Percentiles rank a stretch among this genome's conserved stretches.
These are phyloP conservation scores for Yarrowia sp. DNA, from an alignment of 805 yeast genomes.

Conservation along the genomic window DNA sequence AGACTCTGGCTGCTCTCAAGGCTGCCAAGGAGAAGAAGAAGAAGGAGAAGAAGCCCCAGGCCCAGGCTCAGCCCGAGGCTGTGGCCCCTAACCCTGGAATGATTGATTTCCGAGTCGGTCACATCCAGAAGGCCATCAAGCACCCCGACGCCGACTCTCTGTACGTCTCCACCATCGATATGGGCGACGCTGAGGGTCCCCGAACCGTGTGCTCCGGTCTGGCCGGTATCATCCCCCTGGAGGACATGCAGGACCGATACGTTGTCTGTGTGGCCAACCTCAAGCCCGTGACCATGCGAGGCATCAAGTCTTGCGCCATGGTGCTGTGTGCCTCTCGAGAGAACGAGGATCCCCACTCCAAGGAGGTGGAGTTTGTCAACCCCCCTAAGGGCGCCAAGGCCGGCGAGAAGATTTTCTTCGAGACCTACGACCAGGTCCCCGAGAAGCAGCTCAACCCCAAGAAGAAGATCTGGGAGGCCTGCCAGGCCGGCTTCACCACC, in stretches of 20 bases:
- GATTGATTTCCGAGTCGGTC: slow-evolving; percentile 94
- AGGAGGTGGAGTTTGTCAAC: slow-evolving; percentile 83
- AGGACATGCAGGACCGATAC: slow-evolving; percentile 93
- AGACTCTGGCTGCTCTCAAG: slow-evolving; percentile 46
- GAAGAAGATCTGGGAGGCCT: slow-evolving; percentile 96
- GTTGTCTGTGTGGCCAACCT: slow-evolving; percentile 93
- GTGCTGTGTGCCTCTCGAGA: slow-evolving; percentile 81
- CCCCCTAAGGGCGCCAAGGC: slow-evolving; percentile 94
- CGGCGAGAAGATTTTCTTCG: slow-evolving; percentile 96
- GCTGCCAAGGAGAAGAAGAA: slow-evolving; percentile 48
- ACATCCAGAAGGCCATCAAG: slow-evolving; percentile 92
- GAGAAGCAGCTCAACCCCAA: slow-evolving; percentile 94
- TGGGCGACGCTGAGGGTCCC: slow-evolving; percentile 97
- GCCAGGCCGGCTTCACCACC: slow-evolving; percentile 91
- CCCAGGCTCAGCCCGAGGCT: slow-evolving; percentile 56
- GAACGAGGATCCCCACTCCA: slow-evolving; percentile 53
- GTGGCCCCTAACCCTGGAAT: slow-evolving; percentile 80
- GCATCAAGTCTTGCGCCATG: slow-evolving; percentile 95
- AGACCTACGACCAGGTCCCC: slow-evolving; percentile 87
- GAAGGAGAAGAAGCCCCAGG: slow-evolving; percentile 60
- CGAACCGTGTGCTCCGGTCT: slow-evolving; percentile 98
- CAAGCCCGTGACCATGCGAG: slow-evolving; percentile 98
- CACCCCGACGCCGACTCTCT: slow-evolving; percentile 98
- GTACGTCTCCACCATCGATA: slow-evolving; percentile 94
- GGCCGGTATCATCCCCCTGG: slow-evolving; percentile 85